A percentile compares a stretch with the other conserved stretches of the same genome.
phyloP scores from a whole-genome alignment of 257 asterid species.

The Nicotiana attenuata region DNA sequence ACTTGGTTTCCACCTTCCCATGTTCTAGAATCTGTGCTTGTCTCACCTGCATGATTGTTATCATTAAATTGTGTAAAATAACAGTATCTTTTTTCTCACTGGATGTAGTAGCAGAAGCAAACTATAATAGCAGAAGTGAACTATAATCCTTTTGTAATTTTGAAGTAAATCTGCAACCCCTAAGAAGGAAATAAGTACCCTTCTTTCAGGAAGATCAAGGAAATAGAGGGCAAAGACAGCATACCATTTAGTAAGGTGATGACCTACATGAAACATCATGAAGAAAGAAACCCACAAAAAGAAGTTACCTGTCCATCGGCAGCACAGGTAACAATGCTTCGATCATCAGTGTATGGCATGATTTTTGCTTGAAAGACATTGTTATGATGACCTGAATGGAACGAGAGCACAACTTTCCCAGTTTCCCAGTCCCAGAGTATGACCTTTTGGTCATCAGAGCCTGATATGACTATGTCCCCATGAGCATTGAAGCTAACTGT shows the following conservation, averaged over 20 bases:
- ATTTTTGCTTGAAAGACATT: constrained; percentile 88
- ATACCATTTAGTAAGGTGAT: not conserved
- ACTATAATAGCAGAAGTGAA: not conserved
- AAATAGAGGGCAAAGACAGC: not conserved
- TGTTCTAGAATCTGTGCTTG: constrained; percentile 60
- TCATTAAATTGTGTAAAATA: not conserved
- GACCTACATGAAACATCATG: not conserved
- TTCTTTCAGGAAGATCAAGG: not conserved
- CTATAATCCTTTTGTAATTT: not conserved
- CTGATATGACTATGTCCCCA: constrained; percentile 75
- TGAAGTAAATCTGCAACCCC: not conserved
- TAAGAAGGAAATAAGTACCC: not conserved
- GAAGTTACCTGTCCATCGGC: constrained; percentile 90
- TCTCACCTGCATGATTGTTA: constrained; percentile 52
- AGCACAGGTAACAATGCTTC: constrained; percentile 79
- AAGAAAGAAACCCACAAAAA: not conserved
- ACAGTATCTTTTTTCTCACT: not conserved
- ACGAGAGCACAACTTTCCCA: constrained; percentile 55
- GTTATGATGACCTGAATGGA: constrained; percentile 72
- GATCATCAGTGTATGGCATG: constrained; percentile 82
- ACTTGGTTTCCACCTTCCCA: constrained; percentile 59
- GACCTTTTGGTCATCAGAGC: constrained; percentile 81
- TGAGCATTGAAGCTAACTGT: constrained; percentile 66
- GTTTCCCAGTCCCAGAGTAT: constrained; percentile 95
- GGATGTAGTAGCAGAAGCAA: constrained; percentile 9